Evolutionary conservation across 192 early-diverging fungal genomes (phyloP), one percentile per base, ranked within the genome.

Genomic region (Radiomyces spectabilis): DNA sequence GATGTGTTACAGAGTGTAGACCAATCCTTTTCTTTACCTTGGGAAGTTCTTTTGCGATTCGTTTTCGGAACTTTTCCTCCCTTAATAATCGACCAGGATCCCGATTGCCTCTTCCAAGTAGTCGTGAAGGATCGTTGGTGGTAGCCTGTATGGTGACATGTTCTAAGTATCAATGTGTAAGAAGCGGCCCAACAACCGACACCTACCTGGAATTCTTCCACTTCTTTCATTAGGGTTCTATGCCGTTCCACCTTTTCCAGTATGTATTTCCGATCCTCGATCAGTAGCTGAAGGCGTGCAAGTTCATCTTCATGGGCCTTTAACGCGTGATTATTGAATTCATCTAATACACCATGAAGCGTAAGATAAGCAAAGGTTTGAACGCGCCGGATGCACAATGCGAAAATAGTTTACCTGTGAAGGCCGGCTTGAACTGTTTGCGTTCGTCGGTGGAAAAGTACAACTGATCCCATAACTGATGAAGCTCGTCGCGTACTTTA

Each of bases 41-140:
- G 5, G 75, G 75, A 22, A 78, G 57, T 35, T 78, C 72, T 33
- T 69, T 55, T 6, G 65, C 55, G 2, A 69, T 66, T 26, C 55
- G 30, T 44, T 71, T 73, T 32, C 75, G 59, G 33, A 72, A 71
- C 53, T 74, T 78, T 54, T 78, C 75, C 31, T 78, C 75, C 3
- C 72, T 57, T 15, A 78, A 53, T 1, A 78, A 50, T 15, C 75
- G 72, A 25, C 75, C 75, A 22, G 75, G 75, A 34, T 74, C 75
- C 6, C 72, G 57, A 27, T 74, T 56, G 1, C 64, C 64, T 32
- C 60, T 66, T 30, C 64, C 57, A 38, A 74, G 72, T 3, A 74
- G 49, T 1, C 75, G 54, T 22, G 68, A 54, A 1, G 68, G 61
- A 47, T 74, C 72, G 33, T 54, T 69, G 15, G 72, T 69, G 0